A percentile compares a stretch with the other conserved stretches of the same genome.
phyloP scores from a whole-genome alignment of 2,329 filamentous ascomycete species.

The Aspergillus intermedius region DNA sequence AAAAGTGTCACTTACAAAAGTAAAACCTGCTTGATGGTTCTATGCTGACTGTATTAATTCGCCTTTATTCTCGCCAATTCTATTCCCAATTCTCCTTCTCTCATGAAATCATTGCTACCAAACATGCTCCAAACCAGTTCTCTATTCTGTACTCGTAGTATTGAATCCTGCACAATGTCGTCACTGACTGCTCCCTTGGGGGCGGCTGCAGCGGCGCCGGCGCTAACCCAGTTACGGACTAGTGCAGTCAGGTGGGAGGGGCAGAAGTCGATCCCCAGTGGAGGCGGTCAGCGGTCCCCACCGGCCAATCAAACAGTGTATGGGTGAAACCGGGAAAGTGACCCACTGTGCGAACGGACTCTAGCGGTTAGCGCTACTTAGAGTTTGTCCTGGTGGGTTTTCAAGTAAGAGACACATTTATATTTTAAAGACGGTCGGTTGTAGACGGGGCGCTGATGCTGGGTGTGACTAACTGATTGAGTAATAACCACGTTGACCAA shows the following conservation, averaged over 20 bases:
- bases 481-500: too few species aligned
- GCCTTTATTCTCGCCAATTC: neutral
- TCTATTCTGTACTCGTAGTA: slow-evolving; percentile 1
- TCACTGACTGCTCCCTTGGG: slow-evolving; percentile 17
- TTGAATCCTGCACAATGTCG: slow-evolving; percentile 12
- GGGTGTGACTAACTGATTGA: too few species aligned
- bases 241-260: slow-evolving; percentile 11
- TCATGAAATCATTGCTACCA: slow-evolving; percentile 3
- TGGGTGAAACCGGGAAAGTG: neutral
- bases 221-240: neutral
- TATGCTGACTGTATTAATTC: too few species aligned
- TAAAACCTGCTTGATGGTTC: too few species aligned
- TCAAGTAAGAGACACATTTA: neutral
- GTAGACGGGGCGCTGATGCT: too few species aligned
- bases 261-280: neutral
- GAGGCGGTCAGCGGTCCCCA: too few species aligned
- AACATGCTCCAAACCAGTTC: slow-evolving; percentile 1
- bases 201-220: slow-evolving; percentile 13
- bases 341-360: neutral
- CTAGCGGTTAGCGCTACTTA: neutral
- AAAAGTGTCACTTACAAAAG: too few species aligned
- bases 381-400: neutral
- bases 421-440: too few species aligned
- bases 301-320: neutral
- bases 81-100: neutral